A percentile compares a stretch with the other conserved stretches of the same genome.
phyloP scores from a whole-genome alignment of 176 grass and related monocot species.

The Musa beccarii region DNA sequence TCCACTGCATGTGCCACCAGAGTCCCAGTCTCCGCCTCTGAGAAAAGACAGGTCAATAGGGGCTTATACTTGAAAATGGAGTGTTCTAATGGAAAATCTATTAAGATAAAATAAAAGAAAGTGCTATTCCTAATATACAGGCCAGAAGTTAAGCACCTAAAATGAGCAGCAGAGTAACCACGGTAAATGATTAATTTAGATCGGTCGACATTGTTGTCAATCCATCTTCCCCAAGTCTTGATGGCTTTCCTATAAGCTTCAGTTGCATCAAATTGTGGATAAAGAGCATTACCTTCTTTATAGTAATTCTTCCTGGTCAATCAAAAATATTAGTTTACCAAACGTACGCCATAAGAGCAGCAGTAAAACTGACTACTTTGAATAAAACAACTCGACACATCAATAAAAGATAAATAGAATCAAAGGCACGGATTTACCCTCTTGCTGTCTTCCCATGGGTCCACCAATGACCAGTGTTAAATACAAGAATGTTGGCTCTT shows the following conservation, averaged over 20 bases:
- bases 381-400: not conserved
- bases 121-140: not conserved
- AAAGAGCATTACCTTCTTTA: constrained; percentile 53
- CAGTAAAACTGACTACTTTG: not conserved
- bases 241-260: constrained; percentile 73
- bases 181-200: constrained; percentile 67
- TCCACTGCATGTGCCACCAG: constrained; percentile 79
- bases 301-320: constrained; percentile 69
- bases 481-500: constrained; percentile 68
- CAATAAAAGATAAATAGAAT: not conserved
- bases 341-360: not conserved
- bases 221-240: constrained; percentile 71
- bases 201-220: constrained; percentile 67
- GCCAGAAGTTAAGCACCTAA: constrained; percentile 33
- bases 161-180: constrained; percentile 85
- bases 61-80: no score
- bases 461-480: constrained; percentile 99
- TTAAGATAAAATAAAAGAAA: not conserved
- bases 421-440: constrained; percentile 34
- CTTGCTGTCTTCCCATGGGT: constrained; percentile 89
- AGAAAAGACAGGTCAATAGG: not conserved
- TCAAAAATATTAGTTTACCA: not conserved
- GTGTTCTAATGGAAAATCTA: not conserved
- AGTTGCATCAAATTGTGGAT: constrained; percentile 56
- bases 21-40: constrained; percentile 89